phyloP scores from a whole-genome alignment of 371 early-diverging fungal genomes.

The Mucor sp. region DNA sequence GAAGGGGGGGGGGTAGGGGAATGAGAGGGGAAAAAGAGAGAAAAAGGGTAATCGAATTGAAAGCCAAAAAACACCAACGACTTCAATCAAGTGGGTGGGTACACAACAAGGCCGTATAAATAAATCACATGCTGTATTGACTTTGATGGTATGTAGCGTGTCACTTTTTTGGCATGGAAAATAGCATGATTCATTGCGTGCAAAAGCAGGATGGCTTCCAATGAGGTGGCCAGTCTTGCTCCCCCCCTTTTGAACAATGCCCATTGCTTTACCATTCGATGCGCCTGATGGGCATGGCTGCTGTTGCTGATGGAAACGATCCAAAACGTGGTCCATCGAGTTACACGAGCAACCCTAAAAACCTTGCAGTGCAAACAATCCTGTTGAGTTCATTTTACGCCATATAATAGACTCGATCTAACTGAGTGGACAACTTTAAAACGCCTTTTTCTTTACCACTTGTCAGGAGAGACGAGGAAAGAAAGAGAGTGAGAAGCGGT shows the following conservation, averaged over 20 bases:
- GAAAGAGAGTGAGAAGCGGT: no score
- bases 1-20: neutral
- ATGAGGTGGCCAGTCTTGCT: no score
- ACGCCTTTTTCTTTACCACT: neutral
- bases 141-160: conserved; percentile 25
- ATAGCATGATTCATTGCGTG: neutral
- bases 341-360: neutral
- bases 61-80: neutral
- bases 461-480: no score
- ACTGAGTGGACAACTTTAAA: neutral
- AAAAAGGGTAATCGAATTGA: neutral
- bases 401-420: neutral
- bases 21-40: neutral
- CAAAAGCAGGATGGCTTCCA: neutral
- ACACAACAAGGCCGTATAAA: conserved; percentile 5
- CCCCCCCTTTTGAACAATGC: no score
- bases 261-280: no score
- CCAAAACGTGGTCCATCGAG: neutral
- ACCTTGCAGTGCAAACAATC: neutral
- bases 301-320: neutral
- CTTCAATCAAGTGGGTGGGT: neutral
- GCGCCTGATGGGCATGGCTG: no score
- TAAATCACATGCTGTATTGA: conserved; percentile 28
- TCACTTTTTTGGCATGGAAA: conserved; percentile 1
- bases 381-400: neutral